Base-by-base conservation (phyloP, 306 rosid genomes). In the Adenanthera pavonina region DNA sequence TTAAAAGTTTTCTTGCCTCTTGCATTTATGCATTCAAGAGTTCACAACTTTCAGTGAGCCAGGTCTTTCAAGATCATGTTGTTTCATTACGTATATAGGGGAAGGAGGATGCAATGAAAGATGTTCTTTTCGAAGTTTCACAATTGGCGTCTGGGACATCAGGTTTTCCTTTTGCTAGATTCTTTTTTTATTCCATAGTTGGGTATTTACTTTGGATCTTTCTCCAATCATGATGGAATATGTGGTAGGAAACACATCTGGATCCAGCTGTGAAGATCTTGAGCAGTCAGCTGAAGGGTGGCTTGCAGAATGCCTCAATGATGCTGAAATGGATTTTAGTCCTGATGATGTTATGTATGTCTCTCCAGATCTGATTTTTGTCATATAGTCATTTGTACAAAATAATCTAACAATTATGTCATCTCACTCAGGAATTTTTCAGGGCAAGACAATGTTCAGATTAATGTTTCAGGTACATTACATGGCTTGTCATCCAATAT, bases 221-320 rank as follows among this genome's bases (percentile, higher is more conserved):
- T 69, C 72, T 72, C 78, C 59, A 75, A 70, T 81, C 17, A 10
- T 44, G 10, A 19, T 80, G 54, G 72, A 40, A 81, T 78, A 62
- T 81, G 70, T 77, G 71, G 74, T 79, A 95, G 97, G 89, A 67
- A 87, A 80, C 80, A 64, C 76, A n/a, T 84, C 92, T 54, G 82
- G 82, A 67, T 88, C 88, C 48, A 77, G 84, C 77, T 86, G 69
- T 77, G 97, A 90, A 76, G 87, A 85, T 52, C 69, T 91, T 74
- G 92, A 69, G 56, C 74, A 87, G 33, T 87, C 97, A 77, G 79
- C 92, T 44, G 95, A 90, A 70, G 88, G 62, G 72, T 95, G 98
- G 98, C 88, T 95, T 77, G 86, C 91, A 38, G 92, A 91, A 47
- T 92, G 92, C 90, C 86, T 95, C 1, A 91, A 82, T 71, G 97